Evolutionary conservation across 352 stramenopile species (phyloP), one percentile per base, ranked within the genome.

Genomic region (Phytophthora tentaculata): DNA sequence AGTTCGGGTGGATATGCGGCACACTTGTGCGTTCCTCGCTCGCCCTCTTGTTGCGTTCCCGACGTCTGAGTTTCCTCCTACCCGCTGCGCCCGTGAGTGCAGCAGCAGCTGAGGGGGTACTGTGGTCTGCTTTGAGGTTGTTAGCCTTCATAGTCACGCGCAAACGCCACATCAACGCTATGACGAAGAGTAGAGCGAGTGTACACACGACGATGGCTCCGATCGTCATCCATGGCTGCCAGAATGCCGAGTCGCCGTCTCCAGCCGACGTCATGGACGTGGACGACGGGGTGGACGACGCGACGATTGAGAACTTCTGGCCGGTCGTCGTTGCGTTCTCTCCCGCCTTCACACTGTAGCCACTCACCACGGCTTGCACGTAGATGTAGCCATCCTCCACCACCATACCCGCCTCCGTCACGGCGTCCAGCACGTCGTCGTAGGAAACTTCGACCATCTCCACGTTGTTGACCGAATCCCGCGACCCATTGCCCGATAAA

Each of bases 201-300:
- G 74, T 87, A 4, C 73, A 80, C 1, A 84, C 68, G 10, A 90
- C 64, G 41, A 91, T 71, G 2, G 74, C 69, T 17, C 79, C 84
- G 56, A 92, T 83, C 16, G 77, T 90, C 82, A 92, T 92, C 84
- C 84, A 92, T 16, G 84, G 82, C 67, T 92, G 79, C 84, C 82
- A 92, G 64, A 91, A 90, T 3, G 41, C 50, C 2, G 48, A 49
- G 10, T 58, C 57, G 0, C 47, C 53, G 1, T 19, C 47, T 0
- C 23, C 45, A 1, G 29, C 32, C 10, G 70, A 61, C 10, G 54
- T 73, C 6, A 80, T 77, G 6, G 74, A 76, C 1, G 84, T 80
- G 0, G 66, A 77, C 0, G 74, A 83, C 10, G 84, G 80, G 0
- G 80, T 87, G 3, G 86, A 92, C 2, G 86, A 95, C 7, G 86